Percentiles rank a stretch among this genome's conserved stretches.
These are phyloP conservation scores for Rosa multiflora DNA, from an alignment of 306 rosid genomes.

Conservation along the genomic window DNA sequence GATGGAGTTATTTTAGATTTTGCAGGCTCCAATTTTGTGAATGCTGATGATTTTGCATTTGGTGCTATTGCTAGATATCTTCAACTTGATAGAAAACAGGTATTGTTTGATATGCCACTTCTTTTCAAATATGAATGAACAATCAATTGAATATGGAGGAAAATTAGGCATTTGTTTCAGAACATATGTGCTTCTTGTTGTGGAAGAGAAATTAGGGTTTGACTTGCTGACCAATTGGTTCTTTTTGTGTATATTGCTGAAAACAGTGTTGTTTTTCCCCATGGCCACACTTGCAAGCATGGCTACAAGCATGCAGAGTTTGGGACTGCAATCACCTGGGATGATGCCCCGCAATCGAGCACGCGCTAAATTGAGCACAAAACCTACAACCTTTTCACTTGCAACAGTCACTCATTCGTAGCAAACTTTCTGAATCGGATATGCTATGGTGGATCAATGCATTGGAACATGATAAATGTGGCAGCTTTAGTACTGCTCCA, in stretches of 20 bases:
- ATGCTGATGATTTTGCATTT: slow-evolving; percentile 65
- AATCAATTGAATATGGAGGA: not conserved
- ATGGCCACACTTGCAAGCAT: slow-evolving; percentile 62
- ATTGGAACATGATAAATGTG: slow-evolving; percentile 86
- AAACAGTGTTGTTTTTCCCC: slow-evolving; percentile 87
- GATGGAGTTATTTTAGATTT: slow-evolving; percentile 84
- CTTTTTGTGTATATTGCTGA: slow-evolving; percentile 24
- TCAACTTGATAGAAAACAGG: slow-evolving; percentile 78
- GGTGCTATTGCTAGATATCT: slow-evolving; percentile 83
- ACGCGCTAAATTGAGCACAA: slow-evolving; percentile 54
- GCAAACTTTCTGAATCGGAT: slow-evolving; percentile 80
- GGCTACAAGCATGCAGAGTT: slow-evolving; percentile 65
- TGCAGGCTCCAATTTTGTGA: slow-evolving; percentile 76
- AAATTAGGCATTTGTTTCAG: not conserved
- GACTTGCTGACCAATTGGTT: slow-evolving; percentile 14
- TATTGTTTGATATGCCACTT: slow-evolving; percentile 18
- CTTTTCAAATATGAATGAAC: not conserved
- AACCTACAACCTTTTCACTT: slow-evolving; percentile 83
- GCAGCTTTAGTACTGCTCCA: slow-evolving; percentile 65
- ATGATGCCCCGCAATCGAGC: slow-evolving; percentile 67
- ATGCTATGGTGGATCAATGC: slow-evolving; percentile 71
- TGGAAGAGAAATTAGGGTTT: not conserved
- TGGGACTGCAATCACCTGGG: slow-evolving; percentile 86
- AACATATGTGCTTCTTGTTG: not conserved
- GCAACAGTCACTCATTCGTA: slow-evolving; percentile 78